A percentile compares a stretch with the other conserved stretches of the same genome.
phyloP scores from a whole-genome alignment of 306 rosid species.

The Pyrus bretschneideri region DNA sequence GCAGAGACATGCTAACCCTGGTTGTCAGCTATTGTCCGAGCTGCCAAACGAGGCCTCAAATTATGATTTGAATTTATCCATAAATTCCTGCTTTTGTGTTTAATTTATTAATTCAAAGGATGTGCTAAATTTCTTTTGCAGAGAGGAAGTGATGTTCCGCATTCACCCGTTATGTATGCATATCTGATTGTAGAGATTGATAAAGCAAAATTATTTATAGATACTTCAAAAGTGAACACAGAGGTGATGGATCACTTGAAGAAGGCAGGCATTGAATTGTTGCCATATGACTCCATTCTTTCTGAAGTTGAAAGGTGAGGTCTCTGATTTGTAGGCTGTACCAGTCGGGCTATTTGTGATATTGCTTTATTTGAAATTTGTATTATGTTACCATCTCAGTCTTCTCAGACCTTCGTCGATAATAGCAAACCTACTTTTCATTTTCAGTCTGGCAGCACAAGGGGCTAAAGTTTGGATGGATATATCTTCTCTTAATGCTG shows the following conservation, averaged over 20 bases:
- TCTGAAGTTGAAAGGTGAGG: conserved; percentile 69
- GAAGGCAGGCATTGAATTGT: conserved; percentile 61
- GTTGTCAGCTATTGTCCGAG: background rate
- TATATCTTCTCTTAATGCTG: conserved; percentile 81
- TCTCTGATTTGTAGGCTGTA: background rate
- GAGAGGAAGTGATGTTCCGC: conserved; percentile 96
- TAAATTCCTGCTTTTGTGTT: conserved; percentile 3
- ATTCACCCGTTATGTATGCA: conserved; percentile 94
- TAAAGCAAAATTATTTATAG: conserved; percentile 73
- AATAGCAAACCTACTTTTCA: background rate
- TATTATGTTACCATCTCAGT: background rate
- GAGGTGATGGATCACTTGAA: conserved; percentile 86
- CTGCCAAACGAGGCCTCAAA: background rate
- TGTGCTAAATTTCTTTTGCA: conserved; percentile 32
- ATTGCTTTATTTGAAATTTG: background rate
- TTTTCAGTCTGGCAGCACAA: conserved; percentile 68
- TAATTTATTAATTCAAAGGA: conserved; percentile 12
- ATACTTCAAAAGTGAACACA: conserved; percentile 56
- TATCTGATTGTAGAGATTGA: conserved; percentile 78
- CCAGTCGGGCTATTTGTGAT: background rate
- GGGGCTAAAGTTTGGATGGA: conserved; percentile 77
- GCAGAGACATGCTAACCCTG: conserved; percentile 2
- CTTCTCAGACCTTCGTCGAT: too few relatives aligned
- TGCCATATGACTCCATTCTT: conserved; percentile 69
- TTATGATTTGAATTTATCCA: background rate